Base-by-base conservation (phyloP, 805 yeast genomes). In the Teunomyces pallodes region DNA sequence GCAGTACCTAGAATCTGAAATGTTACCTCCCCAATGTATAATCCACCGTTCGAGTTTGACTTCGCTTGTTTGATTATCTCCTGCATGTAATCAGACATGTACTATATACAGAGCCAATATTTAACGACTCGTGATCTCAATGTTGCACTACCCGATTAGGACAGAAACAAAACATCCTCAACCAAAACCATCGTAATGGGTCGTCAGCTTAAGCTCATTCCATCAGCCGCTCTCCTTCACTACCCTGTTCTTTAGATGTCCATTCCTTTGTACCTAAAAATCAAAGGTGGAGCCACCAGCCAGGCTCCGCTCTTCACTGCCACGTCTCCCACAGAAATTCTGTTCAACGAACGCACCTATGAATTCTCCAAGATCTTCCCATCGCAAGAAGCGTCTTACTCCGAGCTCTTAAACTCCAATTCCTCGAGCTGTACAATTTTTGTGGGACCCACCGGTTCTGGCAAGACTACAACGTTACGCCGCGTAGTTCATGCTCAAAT, bases 361-460 rank as follows among this genome's bases (percentile, higher is more conserved):
- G 55, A 59, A 10, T 66, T 67, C 48, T 32, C 52, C 16, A 46
- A 57, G 29, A 54, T 66, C n/a, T 58, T 50, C 29, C 31, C 31
- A 24, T 17, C 32, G 43, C 39, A 43, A 35, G 41, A 38, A 26
- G 41, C 41, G 8, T 24, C 41, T 9, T 38, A 47, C 52, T 14
- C 40, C 42, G 41, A 51, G 48, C 43, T 50, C 42, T 27, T 46
- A 42, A 45, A 56, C 20, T 36, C 39, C 17, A 43, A 35, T 10
- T 17, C 36, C 16, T 50, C 46, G 36, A 47, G 53, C 9, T 57
- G 61, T 45, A 44, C 46, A 8, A 49, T 62, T 8, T 55, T 63
- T 39, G 57, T 64, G 54, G 69, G 67, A 1, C 69, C 69, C 5
- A 63, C 66, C 5, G 66, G 65, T 8, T 56, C 66, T 36, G 72